These are phyloP conservation scores for Linum lewisii DNA, from an alignment of 345 rosid species.

Conservation along the genomic window DNA sequence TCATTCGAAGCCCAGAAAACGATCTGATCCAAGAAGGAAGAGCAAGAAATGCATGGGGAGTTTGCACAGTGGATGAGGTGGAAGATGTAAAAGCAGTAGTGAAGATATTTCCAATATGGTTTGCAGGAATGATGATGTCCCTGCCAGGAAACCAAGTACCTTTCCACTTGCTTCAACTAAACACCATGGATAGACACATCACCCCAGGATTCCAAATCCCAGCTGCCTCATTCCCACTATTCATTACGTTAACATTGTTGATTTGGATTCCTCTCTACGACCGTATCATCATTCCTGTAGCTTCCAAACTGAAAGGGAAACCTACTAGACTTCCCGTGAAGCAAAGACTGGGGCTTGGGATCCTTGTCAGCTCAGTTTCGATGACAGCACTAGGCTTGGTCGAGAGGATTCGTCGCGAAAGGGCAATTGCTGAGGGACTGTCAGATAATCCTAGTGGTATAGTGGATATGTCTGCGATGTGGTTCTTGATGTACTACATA, in stretches of 20 bases:
- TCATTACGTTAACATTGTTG: background rate
- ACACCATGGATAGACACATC: slow-evolving; percentile 6
- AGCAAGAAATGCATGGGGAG: background rate
- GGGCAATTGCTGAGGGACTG: background rate
- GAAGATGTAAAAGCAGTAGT: background rate
- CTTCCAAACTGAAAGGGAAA: slow-evolving; percentile 1
- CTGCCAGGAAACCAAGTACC: background rate
- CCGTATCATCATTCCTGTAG: background rate
- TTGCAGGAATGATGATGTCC: background rate
- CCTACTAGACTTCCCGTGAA: background rate
- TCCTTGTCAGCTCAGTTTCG: background rate
- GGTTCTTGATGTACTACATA: background rate
- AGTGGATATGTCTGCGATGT: background rate
- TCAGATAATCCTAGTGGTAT: background rate
- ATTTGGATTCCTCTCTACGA: background rate
- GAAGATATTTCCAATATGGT: background rate
- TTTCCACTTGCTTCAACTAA: background rate
- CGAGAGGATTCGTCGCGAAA: background rate
- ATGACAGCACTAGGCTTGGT: background rate
- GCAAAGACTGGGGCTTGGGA: background rate
- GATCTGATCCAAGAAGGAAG: background rate
- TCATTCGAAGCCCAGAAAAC: background rate
- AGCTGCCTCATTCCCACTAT: background rate
- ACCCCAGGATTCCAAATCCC: background rate
- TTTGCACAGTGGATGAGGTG: background rate